Percentiles rank a stretch among this genome's conserved stretches.
Evolutionary conservation across 768 basidiomycete species (phyloP).

Genomic region (Boletus bicolor): DNA sequence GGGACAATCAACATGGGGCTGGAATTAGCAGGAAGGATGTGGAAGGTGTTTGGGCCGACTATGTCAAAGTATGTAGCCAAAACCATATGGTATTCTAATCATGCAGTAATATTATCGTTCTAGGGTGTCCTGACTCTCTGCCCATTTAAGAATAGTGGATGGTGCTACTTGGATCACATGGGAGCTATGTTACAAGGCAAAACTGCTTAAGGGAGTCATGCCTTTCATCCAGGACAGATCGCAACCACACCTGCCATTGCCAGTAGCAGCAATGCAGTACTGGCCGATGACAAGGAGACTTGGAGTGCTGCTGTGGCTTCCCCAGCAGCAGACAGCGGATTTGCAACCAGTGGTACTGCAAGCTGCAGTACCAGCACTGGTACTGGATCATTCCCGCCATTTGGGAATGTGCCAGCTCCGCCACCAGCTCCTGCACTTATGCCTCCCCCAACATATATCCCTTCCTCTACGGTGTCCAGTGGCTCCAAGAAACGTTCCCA

Average conservation of each 20-base stretch:
- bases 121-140: not conserved
- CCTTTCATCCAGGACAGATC: not conserved
- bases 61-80: not conserved
- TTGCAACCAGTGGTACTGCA: not conserved
- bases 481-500: too few relatives aligned
- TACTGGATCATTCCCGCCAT: too few relatives aligned
- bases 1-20: not conserved
- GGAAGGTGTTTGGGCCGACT: not conserved
- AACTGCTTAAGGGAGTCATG: not conserved
- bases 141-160: not conserved
- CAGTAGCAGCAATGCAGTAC: not conserved
- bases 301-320: not conserved
- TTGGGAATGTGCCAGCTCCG: too few relatives aligned
- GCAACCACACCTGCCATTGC: not conserved
- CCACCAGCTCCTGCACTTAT: too few relatives aligned
- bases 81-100: too few relatives aligned
- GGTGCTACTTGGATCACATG: not conserved
- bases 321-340: not conserved
- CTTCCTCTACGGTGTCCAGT: too few relatives aligned
- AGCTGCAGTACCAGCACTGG: too few relatives aligned
- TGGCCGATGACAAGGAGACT: not conserved
- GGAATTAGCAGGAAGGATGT: not conserved
- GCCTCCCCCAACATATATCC: too few relatives aligned
- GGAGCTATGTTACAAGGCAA: not conserved
- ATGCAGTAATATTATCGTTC: not conserved